A percentile compares a stretch with the other conserved stretches of the same genome.
phyloP scores from a whole-genome alignment of 1,284 basidiomycete species.

The Heterobasidion occidentale region DNA sequence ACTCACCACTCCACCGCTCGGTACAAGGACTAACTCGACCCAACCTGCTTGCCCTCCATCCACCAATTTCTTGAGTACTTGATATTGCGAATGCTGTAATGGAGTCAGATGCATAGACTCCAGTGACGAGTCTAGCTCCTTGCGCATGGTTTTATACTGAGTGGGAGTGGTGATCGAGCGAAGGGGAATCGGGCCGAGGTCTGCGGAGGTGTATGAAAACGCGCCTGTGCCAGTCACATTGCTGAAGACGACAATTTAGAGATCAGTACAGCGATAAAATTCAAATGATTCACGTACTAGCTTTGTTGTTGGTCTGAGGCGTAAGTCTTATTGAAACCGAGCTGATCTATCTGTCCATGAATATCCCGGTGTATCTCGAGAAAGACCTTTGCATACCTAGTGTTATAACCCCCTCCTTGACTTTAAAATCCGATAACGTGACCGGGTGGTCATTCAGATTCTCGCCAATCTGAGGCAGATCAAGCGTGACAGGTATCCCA shows the following conservation, averaged over 20 bases:
- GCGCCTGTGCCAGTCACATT: constrained; percentile 4
- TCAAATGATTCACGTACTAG: background rate
- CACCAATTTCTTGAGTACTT: constrained; percentile 6
- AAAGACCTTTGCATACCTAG: constrained; percentile 4
- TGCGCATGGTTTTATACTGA: background rate
- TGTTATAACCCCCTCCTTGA: constrained; percentile 8
- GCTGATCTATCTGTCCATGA: background rate
- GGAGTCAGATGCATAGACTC: constrained; percentile 4
- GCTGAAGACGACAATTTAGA: background rate
- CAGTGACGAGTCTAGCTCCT: constrained; percentile 6
- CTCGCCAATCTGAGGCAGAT: constrained; percentile 10
- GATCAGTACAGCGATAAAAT: background rate
- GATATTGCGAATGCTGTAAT: constrained; percentile 7
- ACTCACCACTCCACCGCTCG: constrained; percentile 9
- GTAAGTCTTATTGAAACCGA: background rate
- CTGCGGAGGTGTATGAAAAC: constrained; percentile 7
- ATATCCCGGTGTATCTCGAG: background rate
- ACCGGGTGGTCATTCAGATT: constrained; percentile 12
- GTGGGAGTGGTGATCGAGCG: background rate
- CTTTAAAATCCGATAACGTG: constrained; percentile 9
- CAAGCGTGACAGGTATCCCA: constrained; percentile 8
- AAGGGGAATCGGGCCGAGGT: constrained; percentile 7
- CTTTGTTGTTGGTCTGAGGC: background rate
- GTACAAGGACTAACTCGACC: constrained; percentile 9
- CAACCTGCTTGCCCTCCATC: constrained; percentile 10